phyloP scores from a whole-genome alignment of 1,139 yeast species.

The Diutina catenulata region DNA sequence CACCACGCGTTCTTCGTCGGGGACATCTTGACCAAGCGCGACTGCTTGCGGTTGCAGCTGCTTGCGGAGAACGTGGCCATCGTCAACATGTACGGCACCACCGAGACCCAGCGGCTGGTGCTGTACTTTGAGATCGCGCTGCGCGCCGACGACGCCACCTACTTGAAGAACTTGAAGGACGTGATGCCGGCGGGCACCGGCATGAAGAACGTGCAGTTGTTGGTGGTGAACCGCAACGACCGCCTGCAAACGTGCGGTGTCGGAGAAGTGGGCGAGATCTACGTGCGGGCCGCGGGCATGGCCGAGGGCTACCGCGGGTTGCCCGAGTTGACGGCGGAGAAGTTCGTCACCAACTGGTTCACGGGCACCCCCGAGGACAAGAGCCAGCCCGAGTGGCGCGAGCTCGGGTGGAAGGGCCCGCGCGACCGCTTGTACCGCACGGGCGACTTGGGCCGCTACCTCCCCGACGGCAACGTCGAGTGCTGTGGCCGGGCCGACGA shows the following conservation, averaged over 20 bases:
- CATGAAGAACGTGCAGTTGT: constrained; percentile 86
- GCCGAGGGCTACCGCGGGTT: constrained; percentile 93
- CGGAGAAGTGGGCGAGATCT: constrained; percentile 97
- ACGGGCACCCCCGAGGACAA: constrained; percentile 45
- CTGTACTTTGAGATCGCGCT: constrained; percentile 85
- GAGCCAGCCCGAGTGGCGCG: constrained; percentile 45
- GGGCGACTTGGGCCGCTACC: constrained; percentile 92
- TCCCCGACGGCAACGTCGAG: constrained; percentile 96
- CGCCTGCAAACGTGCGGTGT: constrained; percentile 88
- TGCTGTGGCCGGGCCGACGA: constrained; percentile 99
- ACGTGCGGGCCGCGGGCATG: constrained; percentile 95
- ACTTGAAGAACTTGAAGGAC: constrained; percentile 78
- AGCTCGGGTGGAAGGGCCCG: constrained; percentile 73
- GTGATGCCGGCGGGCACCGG: constrained; percentile 98
- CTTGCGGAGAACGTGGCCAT: constrained; percentile 82
- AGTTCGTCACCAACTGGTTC: constrained; percentile 88
- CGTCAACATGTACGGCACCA: constrained; percentile 98
- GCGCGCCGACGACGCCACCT: constrained; percentile 53
- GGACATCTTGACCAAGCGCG: constrained; percentile 92
- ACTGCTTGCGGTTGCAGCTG: constrained; percentile 83
- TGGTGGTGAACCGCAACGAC: constrained; percentile 87
- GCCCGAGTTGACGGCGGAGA: constrained; percentile 78
- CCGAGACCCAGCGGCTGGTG: constrained; percentile 97
- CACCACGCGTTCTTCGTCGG: constrained; percentile 99
- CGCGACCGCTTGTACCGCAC: constrained; percentile 93